Conservation (phyloP, 768 basidiomycete genomes). For the Mycena galopus region DNA sequence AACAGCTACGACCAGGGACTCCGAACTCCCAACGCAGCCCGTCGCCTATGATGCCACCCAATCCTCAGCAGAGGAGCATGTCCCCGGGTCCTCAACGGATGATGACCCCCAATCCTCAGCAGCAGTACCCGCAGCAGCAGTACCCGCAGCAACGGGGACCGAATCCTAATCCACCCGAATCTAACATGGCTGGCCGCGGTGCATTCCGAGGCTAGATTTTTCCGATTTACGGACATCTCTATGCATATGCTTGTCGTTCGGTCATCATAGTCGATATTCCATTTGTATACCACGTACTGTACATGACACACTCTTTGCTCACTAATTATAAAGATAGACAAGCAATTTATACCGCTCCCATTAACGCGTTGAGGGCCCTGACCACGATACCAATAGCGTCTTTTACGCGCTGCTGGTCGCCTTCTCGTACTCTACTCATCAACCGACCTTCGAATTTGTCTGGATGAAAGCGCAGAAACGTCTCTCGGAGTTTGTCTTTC, state of each 20-base stretch:
- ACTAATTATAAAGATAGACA: constrained; percentile 23
- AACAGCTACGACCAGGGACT: constrained; percentile 16
- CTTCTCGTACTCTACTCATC: constrained; percentile 61
- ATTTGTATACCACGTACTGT: constrained; percentile 32
- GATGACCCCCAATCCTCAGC: constrained; percentile 20
- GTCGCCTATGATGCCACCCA: constrained; percentile 18
- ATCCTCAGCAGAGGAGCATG: constrained; percentile 20
- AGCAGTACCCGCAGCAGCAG: constrained; percentile 28
- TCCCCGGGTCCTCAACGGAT: constrained; percentile 23
- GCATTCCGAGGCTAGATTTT: constrained; percentile 47
- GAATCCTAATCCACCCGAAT: constrained; percentile 33
- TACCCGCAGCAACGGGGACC: too few relatives aligned
- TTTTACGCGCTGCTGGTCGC: constrained; percentile 63
- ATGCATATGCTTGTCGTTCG: constrained; percentile 19
- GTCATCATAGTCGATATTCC: constrained; percentile 11
- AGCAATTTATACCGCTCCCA: constrained; percentile 49
- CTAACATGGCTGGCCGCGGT: constrained; percentile 58
- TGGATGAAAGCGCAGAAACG: constrained; percentile 81
- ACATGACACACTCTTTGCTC: constrained; percentile 15
- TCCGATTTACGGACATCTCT: neutral
- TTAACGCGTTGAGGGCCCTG: constrained; percentile 68
- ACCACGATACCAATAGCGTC: constrained; percentile 76
- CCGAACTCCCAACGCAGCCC: constrained; percentile 34
- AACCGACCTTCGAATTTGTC: constrained; percentile 87
- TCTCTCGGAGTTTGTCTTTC: constrained; percentile 75